Conservation (phyloP, 345 rosid species). For the Sonneratia alba region DNA sequence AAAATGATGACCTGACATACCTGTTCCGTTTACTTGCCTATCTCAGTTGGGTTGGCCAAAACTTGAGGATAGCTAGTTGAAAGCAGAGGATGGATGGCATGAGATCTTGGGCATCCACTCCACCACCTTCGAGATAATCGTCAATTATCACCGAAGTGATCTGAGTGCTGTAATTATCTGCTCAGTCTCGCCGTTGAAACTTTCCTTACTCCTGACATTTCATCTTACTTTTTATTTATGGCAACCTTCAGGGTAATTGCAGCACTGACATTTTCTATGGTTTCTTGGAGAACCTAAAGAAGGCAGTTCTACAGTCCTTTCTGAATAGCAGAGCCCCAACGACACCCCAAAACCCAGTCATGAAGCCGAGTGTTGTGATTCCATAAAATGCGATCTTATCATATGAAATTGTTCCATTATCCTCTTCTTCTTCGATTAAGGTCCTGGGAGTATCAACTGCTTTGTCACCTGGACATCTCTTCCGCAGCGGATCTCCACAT, state of each 20-base stretch:
- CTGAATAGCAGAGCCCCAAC: slow-evolving; percentile 4
- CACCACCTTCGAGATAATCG: too few relatives aligned
- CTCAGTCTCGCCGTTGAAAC: too few relatives aligned
- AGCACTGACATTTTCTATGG: neutral
- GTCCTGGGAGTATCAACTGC: too few relatives aligned
- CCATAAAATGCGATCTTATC: neutral
- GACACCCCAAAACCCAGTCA: slow-evolving; percentile 7
- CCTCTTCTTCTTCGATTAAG: neutral
- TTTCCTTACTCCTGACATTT: too few relatives aligned
- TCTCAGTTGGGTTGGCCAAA: too few relatives aligned
- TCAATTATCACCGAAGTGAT: too few relatives aligned
- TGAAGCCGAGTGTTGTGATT: neutral
- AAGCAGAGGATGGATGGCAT: too few relatives aligned
- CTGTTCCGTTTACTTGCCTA: too few relatives aligned
- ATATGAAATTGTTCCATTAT: neutral
- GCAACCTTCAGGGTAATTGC: neutral
- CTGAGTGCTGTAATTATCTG: too few relatives aligned
- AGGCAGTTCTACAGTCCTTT: slow-evolving; percentile 6
- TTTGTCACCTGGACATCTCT: neutral
- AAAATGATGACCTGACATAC: too few relatives aligned
- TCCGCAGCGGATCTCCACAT: slow-evolving; percentile 2
- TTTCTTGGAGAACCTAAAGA: neutral
- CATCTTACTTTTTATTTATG: neutral
- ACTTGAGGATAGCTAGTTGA: too few relatives aligned
- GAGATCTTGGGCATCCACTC: too few relatives aligned